Evolutionary conservation across 768 basidiomycete genomes (phyloP).

Genomic region (Phanerochaete sordida): DNA sequence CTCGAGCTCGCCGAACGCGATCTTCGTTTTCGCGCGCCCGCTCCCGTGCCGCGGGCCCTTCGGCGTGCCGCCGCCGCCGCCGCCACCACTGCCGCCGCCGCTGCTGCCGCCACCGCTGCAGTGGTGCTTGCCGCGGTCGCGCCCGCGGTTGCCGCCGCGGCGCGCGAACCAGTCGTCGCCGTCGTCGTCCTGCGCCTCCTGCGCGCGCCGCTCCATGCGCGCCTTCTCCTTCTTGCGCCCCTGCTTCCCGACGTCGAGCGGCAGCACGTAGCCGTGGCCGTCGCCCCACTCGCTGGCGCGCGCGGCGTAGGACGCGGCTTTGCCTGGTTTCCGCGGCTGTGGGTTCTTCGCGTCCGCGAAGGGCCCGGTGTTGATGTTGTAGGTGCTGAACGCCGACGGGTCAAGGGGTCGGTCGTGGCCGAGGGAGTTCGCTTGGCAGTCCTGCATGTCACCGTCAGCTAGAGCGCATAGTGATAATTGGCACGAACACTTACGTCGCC

Average conservation of each 20-base stretch:
- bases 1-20: constrained; percentile 16
- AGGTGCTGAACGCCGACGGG: constrained; percentile 63
- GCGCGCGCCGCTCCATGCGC: constrained; percentile 49
- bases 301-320: constrained; percentile 7
- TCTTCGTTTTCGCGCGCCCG: constrained; percentile 17
- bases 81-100: no score
- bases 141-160: constrained; percentile 12
- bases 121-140: constrained; percentile 13
- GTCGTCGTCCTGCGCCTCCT: constrained; percentile 45
- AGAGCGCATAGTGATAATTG: not conserved
- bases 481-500: constrained; percentile 60
- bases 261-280: constrained; percentile 44
- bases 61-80: constrained; percentile 17
- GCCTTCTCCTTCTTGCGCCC: constrained; percentile 59
- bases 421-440: constrained; percentile 50
- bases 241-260: constrained; percentile 62
- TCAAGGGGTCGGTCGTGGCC: constrained; percentile 42
- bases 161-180: constrained; percentile 65
- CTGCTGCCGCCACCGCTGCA: no score
- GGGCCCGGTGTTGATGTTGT: constrained; percentile 62
- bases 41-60: constrained; percentile 10
- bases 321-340: constrained; percentile 1
- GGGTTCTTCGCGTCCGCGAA: constrained; percentile 44
- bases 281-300: constrained; percentile 37
- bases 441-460: constrained; percentile 38